Percentiles rank a stretch among this genome's conserved stretches.
phyloP scores from a whole-genome alignment of 768 basidiomycete genomes.

The Kwoniella dendrophila region DNA sequence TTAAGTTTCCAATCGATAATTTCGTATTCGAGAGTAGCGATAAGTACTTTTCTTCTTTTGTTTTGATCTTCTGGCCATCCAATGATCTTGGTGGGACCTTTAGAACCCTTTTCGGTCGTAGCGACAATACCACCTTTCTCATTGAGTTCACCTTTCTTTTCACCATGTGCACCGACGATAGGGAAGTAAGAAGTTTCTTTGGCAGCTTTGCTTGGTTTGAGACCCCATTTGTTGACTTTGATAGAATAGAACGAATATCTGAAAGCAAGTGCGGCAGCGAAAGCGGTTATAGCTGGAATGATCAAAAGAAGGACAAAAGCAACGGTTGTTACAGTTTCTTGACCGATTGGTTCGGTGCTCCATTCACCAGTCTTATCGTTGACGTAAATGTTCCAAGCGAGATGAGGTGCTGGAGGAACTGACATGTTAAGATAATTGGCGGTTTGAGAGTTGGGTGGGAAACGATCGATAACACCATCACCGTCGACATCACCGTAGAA shows the following conservation, averaged over 20 bases:
- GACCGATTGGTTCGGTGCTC: slow-evolving; percentile 77
- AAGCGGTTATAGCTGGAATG: slow-evolving; percentile 83
- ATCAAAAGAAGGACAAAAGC: slow-evolving; percentile 81
- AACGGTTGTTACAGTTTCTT: slow-evolving; percentile 76
- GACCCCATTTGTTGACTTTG: slow-evolving; percentile 88
- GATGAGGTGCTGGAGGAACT: slow-evolving; percentile 80
- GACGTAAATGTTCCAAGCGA: slow-evolving; percentile 81
- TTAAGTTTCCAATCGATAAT: slow-evolving; percentile 97
- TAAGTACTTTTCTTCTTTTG: slow-evolving; percentile 87
- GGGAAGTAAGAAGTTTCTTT: slow-evolving; percentile 76
- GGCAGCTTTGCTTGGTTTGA: slow-evolving; percentile 65
- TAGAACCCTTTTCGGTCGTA: slow-evolving; percentile 74
- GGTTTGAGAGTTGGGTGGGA: slow-evolving; percentile 74
- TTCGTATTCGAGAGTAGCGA: slow-evolving; percentile 91
- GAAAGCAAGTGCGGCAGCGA: slow-evolving; percentile 79
- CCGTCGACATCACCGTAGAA: slow-evolving; percentile 88
- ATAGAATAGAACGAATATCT: slow-evolving; percentile 97
- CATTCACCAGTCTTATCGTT: slow-evolving; percentile 77
- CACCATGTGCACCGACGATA: slow-evolving; percentile 65
- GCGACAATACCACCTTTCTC: slow-evolving; percentile 56
- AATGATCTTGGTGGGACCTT: slow-evolving; percentile 69
- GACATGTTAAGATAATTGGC: slow-evolving; percentile 91
- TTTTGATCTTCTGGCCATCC: slow-evolving; percentile 96
- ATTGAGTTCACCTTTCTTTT: slow-evolving; percentile 65
- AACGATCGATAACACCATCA: slow-evolving; percentile 84